A percentile compares a stretch with the other conserved stretches of the same genome.
phyloP scores from a whole-genome alignment of 192 early-diverging fungal species.

The Oehlia diaphana region DNA sequence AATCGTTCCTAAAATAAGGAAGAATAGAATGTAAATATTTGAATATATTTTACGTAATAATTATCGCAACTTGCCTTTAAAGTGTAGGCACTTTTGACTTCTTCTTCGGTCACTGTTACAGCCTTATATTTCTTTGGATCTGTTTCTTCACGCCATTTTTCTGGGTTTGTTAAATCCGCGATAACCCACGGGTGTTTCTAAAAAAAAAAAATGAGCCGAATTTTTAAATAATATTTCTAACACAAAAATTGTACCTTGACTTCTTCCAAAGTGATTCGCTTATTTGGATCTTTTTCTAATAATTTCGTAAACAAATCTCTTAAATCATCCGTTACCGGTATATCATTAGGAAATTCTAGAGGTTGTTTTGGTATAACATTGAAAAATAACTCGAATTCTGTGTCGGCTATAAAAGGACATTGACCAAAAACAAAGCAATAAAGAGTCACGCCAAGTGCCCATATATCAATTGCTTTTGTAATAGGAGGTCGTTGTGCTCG shows the following conservation, averaged over 20 bases:
- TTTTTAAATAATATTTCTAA: not conserved
- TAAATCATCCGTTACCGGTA: constrained; percentile 61
- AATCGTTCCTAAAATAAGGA: constrained; percentile 17
- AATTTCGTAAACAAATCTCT: constrained; percentile 72
- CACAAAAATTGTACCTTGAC: constrained; percentile 58
- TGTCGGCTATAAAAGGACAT: constrained; percentile 91
- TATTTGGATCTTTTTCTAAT: constrained; percentile 85
- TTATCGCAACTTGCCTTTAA: constrained; percentile 49
- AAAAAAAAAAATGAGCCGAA: not conserved
- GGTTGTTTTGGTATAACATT: constrained; percentile 80
- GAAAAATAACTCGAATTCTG: constrained; percentile 92
- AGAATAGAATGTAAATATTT: not conserved
- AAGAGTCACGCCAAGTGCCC: constrained; percentile 96
- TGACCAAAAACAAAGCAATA: constrained; percentile 92
- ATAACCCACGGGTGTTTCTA: constrained; percentile 89
- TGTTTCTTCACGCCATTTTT: constrained; percentile 76
- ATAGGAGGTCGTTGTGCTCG: constrained; percentile 50
- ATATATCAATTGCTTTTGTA: constrained; percentile 92
- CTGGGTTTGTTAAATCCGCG: constrained; percentile 61
- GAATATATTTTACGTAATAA: not conserved
- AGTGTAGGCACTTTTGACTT: constrained; percentile 68
- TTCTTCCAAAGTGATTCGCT: constrained; percentile 82
- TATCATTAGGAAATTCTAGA: constrained; percentile 56
- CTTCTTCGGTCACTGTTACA: constrained; percentile 79
- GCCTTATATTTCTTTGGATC: constrained; percentile 69